Evolutionary conservation across 805 yeast species (phyloP), one percentile per base, ranked within the genome.

Genomic region (Starmerella sirachaensis): DNA sequence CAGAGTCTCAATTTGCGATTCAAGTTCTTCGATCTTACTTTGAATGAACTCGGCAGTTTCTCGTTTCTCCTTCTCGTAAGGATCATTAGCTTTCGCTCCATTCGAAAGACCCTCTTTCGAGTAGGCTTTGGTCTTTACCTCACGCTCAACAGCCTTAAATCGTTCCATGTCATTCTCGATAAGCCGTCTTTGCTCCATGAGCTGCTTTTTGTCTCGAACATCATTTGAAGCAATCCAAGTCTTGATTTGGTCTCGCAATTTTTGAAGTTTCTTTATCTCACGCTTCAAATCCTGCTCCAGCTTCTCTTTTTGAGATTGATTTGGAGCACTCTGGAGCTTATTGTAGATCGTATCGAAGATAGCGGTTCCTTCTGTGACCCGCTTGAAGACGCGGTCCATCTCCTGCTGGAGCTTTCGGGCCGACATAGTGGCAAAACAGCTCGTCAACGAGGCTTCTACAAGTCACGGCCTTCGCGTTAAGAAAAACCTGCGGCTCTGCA

Each of bases 211-310:
- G 52, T 88, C 93, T 57, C 93, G 85, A 32, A 86, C 85, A 46
- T 86, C 93, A 50, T 78, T 81, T 49, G 88, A 86, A 29, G 88
- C 74, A 56, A 85, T 63, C 98, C 98, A 88, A 40, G 81, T 80
- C 62, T 88, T 88, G 52, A 88, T 82, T 63, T 85, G 97, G 59
- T 88, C 98, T 56, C 97, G 72, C 51, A 79, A 76, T 57, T 94
- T 74, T 57, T 88, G 98, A 41, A 88, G 68, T 59, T 85, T 88
- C 61, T 91, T 88, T 60, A 91, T 86, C 59, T 91, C 97, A 53
- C 91, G 78, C 63, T 91, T 86, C 56, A 88, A 66, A 57, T 88
- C 98, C 43, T 55, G 46, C 58, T 91, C 98, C 41, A 91, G 68
- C 59, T 88, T 88, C 57, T 88, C 97, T 63, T 88, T 81, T 57